Base-by-base conservation (phyloP, 805 yeast species). In the Saturnispora hagleri region DNA sequence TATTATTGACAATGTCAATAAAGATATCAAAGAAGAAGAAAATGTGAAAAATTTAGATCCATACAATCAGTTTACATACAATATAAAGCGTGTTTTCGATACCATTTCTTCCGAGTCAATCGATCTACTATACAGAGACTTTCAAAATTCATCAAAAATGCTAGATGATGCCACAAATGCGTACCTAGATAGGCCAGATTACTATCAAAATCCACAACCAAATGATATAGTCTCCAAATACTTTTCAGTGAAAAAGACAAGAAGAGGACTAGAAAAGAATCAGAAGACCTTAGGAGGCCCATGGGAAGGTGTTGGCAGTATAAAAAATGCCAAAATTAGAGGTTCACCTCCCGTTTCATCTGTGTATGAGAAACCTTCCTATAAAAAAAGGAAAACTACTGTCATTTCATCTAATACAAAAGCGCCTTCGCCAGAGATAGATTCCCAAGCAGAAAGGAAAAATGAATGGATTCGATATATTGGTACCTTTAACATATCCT, bases 401-500 rank as follows among this genome's bases (percentile, higher is more conserved):
- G 26, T n/a, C 27, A 43, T 7, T 10, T 8, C 24, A 17, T 7
- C 12, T 33, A 27, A 43, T 17, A 27, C 6, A 15, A 41, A 28
- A 28, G 50, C 3, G 20, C 8, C 10, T 8, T 5, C 26, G 13
- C 15, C 15, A 33, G 22, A 35, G 43, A 12, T 6, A n/a, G 35
- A 41, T 34, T 24, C n/a, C 22, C 24, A 13, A 17, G 18, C 20
- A 20, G 36, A 50, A 5, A 28, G n/a, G 9, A 17, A 13, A 13
- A 47, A 18, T 15, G 38, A 31, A 22, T 62, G 68, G 68, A 43
- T 48, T 31, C 55, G 56, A 44, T 83, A 73, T 57, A 72, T 85
- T 31, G 91, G 91, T 0, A 70, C 84, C 0, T 53, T 83, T 10
- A 76, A 76, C 53, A 76, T 80, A 2, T 75, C 75, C 48, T 86